A percentile compares a stretch with the other conserved stretches of the same genome.
These are phyloP conservation scores for Ophiostoma perfectum DNA, from an alignment of 2,329 filamentous ascomycete species.

Conservation along the genomic window DNA sequence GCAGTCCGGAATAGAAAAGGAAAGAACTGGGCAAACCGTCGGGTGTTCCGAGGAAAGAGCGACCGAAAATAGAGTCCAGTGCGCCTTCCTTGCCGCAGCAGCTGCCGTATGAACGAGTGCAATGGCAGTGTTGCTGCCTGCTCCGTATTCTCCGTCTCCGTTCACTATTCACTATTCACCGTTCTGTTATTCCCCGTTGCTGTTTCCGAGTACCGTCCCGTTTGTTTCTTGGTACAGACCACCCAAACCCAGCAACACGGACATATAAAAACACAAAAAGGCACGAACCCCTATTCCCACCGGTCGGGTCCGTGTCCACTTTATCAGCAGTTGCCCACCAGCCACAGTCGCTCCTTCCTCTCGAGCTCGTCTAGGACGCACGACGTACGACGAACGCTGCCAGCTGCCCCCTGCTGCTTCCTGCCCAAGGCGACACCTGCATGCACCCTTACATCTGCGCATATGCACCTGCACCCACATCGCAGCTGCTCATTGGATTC, in stretches of 20 bases:
- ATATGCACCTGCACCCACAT: slow-evolving; percentile 5
- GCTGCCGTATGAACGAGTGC: too few species aligned
- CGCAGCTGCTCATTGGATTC: background rate
- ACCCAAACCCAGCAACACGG: slow-evolving; percentile 2
- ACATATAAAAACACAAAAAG: slow-evolving; percentile 8
- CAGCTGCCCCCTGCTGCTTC: too few species aligned
- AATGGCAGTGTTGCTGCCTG: background rate
- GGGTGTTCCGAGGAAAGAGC: background rate
- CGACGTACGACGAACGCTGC: too few species aligned
- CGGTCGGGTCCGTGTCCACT: slow-evolving; percentile 9
- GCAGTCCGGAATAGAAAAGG: too few species aligned
- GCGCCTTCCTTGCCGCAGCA: background rate
- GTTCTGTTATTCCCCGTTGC: background rate
- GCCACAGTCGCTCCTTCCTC: background rate
- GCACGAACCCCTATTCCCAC: slow-evolving; percentile 6
- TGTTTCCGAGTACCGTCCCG: background rate
- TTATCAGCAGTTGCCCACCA: background rate
- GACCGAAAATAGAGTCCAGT: background rate
- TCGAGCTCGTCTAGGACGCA: too few species aligned
- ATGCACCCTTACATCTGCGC: slow-evolving; percentile 11
- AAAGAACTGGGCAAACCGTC: background rate
- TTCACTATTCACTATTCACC: too few species aligned
- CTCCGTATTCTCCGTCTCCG: too few species aligned
- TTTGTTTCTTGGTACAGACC: background rate
- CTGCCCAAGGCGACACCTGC: background rate